These are phyloP conservation scores for Lodderomyces pseudojiufengensis DNA, from an alignment of 1,139 yeast species.

Conservation along the genomic window DNA sequence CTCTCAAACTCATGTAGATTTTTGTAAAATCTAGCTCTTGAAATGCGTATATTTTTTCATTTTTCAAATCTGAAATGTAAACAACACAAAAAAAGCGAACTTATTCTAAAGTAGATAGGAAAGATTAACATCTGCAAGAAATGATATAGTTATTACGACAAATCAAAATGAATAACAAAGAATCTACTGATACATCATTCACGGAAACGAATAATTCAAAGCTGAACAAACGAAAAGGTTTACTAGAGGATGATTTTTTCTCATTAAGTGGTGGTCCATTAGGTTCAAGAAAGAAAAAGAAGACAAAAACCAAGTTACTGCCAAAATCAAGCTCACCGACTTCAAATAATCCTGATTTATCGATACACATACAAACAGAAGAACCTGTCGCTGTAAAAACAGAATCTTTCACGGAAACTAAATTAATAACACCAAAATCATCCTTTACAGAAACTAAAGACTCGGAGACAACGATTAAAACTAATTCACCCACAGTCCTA, in stretches of 20 bases:
- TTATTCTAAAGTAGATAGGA: too few species aligned
- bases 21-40: constrained; percentile 1
- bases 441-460: neutral
- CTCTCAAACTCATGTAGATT: too few species aligned
- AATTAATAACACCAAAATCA: neutral
- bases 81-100: too few species aligned
- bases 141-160: too few species aligned
- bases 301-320: constrained; percentile 14
- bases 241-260: constrained; percentile 30
- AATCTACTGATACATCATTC: neutral
- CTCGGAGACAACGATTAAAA: neutral
- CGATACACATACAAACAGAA: neutral
- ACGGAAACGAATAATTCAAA: neutral
- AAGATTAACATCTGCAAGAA: too few species aligned
- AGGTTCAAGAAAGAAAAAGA: constrained; percentile 20
- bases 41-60: constrained; percentile 1
- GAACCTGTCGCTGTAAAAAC: neutral
- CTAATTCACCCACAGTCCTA: constrained; percentile 13
- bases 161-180: neutral
- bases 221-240: constrained; percentile 6
- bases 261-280: constrained; percentile 18
- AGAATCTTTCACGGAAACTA: neutral
- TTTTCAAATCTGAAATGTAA: too few species aligned
- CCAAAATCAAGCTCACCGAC: constrained; percentile 1
- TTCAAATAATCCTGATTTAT: neutral